Evolutionary conservation across 2,329 filamentous ascomycete genomes (phyloP).

Genomic region (Aspergillus candidus): DNA sequence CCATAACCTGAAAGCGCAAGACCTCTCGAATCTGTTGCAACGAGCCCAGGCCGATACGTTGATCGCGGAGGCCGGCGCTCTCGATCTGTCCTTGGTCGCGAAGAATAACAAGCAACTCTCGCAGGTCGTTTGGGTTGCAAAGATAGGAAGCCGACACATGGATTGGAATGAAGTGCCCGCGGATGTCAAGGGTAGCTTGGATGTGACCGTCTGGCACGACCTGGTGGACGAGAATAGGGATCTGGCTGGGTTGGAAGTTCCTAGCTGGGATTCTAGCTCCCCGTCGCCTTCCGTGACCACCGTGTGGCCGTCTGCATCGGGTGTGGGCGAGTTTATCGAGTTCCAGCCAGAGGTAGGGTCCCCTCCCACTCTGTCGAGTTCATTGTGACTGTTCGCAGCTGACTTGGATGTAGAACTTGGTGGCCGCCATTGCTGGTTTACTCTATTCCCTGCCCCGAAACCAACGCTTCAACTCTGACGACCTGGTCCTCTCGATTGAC

Average conservation of each 20-base stretch:
- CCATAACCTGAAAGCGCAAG: constrained; percentile 66
- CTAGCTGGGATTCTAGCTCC: constrained; percentile 52
- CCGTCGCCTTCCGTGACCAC: constrained; percentile 42
- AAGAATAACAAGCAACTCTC: constrained; percentile 64
- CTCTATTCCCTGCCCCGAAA: constrained; percentile 67
- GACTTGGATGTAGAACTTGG: constrained; percentile 58
- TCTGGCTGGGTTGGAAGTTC: constrained; percentile 57
- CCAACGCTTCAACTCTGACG: constrained; percentile 66
- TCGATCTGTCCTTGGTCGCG: constrained; percentile 70
- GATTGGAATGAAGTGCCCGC: constrained; percentile 89
- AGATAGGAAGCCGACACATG: constrained; percentile 83
- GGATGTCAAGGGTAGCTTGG: constrained; percentile 66
- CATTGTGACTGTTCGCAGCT: not conserved
- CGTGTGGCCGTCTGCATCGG: constrained; percentile 34
- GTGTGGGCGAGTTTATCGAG: constrained; percentile 64
- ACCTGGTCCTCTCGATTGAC: constrained; percentile 80
- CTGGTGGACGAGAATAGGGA: constrained; percentile 65
- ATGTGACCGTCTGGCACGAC: constrained; percentile 89
- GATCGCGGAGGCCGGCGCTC: constrained; percentile 76
- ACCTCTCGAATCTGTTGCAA: constrained; percentile 65
- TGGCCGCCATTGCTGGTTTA: constrained; percentile 76
- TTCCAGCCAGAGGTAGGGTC: constrained; percentile 62
- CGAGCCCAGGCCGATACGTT: constrained; percentile 72
- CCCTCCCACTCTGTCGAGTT: not conserved
- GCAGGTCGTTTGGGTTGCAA: constrained; percentile 85